Base-by-base conservation (phyloP, 768 basidiomycete genomes). In the Trametes cinnabarina region DNA sequence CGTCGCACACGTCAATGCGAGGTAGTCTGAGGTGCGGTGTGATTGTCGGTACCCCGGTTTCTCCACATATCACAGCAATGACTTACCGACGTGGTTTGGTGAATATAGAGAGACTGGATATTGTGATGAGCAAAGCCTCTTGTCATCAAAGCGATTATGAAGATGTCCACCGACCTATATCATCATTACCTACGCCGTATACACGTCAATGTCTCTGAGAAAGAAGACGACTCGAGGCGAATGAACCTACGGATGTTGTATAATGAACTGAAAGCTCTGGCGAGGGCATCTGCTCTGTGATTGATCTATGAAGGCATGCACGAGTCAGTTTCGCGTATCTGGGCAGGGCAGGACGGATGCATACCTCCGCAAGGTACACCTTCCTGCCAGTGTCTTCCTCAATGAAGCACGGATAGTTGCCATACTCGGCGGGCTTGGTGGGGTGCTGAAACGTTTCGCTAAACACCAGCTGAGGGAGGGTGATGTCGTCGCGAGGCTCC, bases 21-120 rank as follows among this genome's bases (percentile, higher is more conserved):
- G 44, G 26, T 63, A 63, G 37, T 63, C 63, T 62, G 47, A 14
- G n/a, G n/a, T n/a, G 28, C 3, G 17, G 9, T 26, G 9, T 37
- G 41, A 25, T 35, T 23, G 25, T 23, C 17, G 22, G 32, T 15
- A 23, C 32, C 8, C 47, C 14, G 11, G 4, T 8, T 40, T 6
- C 35, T 50, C 22, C 34, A 23, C 3, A 26, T n/a, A 37, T 17
- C 12, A 15, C 15, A 8, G 5, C 15, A 6, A 9, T 4, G 14
- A 58, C 54, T 41, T 15, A 58, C 61, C 61, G 34, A 58, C 26
- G 28, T 62, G 56, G 43, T 62, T 89, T 25, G 55, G n/a, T n/a
- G 62, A n/a, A 50, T 15, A 23, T 37, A 60, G 1, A 63, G 28
- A 12, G 51, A 47, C 22, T 56, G 53, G 59, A 14, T 25, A 32